Evolutionary conservation across 352 stramenopile species (phyloP).

Genomic region (Globisporangium okanoganense): DNA sequence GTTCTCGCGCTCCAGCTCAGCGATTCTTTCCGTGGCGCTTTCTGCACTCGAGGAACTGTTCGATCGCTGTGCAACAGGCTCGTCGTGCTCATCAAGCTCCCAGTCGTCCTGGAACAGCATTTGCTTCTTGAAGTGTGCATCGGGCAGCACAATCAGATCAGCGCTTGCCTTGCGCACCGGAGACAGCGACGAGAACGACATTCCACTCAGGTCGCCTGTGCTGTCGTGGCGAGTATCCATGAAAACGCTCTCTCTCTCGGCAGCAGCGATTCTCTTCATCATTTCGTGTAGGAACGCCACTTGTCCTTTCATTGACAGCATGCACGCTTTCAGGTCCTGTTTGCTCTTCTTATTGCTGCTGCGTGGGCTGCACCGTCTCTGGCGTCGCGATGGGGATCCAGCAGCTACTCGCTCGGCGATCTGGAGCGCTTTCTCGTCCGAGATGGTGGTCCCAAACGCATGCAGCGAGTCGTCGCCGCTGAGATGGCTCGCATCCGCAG

Average conservation of each 20-base stretch:
- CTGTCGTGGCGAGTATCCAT: background rate
- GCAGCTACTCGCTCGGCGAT: background rate
- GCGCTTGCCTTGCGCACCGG: constrained; percentile 10
- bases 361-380: constrained; percentile 8
- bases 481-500: background rate
- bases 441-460: background rate
- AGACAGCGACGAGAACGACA: constrained; percentile 18
- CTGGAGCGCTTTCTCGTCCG: background rate
- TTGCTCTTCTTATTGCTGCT: constrained; percentile 1
- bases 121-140: constrained; percentile 3
- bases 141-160: constrained; percentile 1
- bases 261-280: constrained; percentile 4
- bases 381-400: background rate
- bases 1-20: constrained; percentile 14
- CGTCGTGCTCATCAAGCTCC: background rate
- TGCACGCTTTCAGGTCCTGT: constrained; percentile 9
- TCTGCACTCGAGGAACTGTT: background rate
- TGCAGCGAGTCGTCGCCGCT: background rate
- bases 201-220: background rate
- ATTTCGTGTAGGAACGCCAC: constrained; percentile 16
- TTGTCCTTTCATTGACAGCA: constrained; percentile 20
- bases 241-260: constrained; percentile 3
- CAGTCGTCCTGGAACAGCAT: constrained; percentile 10
- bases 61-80: background rate
- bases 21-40: background rate